Conservation (phyloP, 2,329 filamentous ascomycete species). For the Clonostachys rosea region DNA sequence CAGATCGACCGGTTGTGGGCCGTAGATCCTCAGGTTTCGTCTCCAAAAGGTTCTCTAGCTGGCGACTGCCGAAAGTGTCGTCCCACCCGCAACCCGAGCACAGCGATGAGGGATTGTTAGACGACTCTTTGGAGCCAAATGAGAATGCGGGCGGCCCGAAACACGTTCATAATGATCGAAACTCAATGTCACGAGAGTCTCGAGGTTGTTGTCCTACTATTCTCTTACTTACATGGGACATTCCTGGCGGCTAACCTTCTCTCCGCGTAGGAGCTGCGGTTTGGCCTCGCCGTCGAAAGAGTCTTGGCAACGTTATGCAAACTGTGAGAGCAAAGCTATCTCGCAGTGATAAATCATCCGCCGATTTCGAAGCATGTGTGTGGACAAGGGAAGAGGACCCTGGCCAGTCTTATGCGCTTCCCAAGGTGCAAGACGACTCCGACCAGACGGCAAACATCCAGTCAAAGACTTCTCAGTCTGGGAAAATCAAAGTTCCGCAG, state of each 20-base stretch:
- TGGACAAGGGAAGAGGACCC: no score
- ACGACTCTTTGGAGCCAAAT: no score
- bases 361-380: background rate
- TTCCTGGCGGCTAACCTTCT: background rate
- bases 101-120: no score
- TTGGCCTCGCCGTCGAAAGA: constrained; percentile 13
- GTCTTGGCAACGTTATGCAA: constrained; percentile 20
- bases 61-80: no score
- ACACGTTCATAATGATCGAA: no score
- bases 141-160: no score
- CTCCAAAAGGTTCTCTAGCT: no score
- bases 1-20: background rate
- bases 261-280: constrained; percentile 1
- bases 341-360: constrained; percentile 2
- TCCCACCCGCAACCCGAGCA: no score
- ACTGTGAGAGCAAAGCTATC: constrained; percentile 17
- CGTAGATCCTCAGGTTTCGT: no score
- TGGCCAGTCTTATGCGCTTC: no score
- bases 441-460: background rate
- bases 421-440: background rate
- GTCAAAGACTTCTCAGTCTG: background rate
- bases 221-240: background rate
- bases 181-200: no score
- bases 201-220: background rate
- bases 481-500: constrained; percentile 11